Evolutionary conservation across 140 eudicot genomes (phyloP).

Genomic region (Oenanthe javanica): DNA sequence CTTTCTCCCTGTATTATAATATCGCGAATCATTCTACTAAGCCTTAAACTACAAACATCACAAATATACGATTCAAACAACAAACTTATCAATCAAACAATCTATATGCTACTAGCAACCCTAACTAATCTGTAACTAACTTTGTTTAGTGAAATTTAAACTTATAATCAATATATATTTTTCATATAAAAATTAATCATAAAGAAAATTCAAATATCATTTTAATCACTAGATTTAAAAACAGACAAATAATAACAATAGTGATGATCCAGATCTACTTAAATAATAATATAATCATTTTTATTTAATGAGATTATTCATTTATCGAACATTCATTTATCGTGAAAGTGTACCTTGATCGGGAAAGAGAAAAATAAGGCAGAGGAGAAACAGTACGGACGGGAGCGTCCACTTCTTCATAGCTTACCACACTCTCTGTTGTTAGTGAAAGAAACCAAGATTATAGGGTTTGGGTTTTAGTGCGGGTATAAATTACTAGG

Average conservation of each 20-base stretch:
- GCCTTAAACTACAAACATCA: not conserved
- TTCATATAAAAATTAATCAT: no score
- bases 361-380: constrained; percentile 82
- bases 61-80: no score
- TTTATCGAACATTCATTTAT: no score
- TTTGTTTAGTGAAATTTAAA: no score
- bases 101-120: no score
- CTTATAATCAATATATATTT: no score
- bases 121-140: no score
- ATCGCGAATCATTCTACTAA: not conserved
- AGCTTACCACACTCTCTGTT: constrained; percentile 4
- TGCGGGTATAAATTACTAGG: not conserved
- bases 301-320: no score
- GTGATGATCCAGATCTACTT: not conserved
- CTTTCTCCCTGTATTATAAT: constrained; percentile 43
- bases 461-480: constrained; percentile 13
- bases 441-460: not conserved
- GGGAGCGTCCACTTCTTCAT: constrained; percentile 98
- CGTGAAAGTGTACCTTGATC: constrained; percentile 63
- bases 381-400: constrained; percentile 65
- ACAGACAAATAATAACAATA: not conserved
- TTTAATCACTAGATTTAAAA: not conserved
- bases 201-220: not conserved
- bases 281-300: not conserved
- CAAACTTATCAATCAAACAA: not conserved